Conservation (phyloP, 2,329 filamentous ascomycete species). For the Parastagonospora avenae region DNA sequence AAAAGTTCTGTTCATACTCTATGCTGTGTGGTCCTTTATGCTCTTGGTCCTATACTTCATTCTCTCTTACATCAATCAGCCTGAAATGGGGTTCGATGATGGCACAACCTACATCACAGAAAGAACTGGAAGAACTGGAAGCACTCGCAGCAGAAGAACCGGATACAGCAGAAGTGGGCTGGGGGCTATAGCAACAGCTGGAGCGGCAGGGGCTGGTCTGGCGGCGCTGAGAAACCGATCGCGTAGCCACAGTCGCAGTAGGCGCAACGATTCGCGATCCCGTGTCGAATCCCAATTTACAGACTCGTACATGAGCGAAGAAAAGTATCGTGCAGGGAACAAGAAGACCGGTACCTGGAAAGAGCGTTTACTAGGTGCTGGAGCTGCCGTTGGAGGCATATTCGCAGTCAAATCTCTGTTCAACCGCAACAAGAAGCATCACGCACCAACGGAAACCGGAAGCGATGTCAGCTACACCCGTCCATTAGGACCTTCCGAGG, state of each 20-base stretch:
- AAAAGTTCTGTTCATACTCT: constrained; percentile 82
- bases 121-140: constrained; percentile 52
- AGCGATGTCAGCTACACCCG: constrained; percentile 60
- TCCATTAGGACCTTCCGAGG: constrained; percentile 55
- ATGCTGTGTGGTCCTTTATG: constrained; percentile 75
- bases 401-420: constrained; percentile 62
- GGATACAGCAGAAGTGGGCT: constrained; percentile 38
- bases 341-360: constrained; percentile 49
- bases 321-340: constrained; percentile 48
- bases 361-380: constrained; percentile 52
- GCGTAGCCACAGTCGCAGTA: constrained; percentile 46
- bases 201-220: constrained; percentile 63
- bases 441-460: constrained; percentile 53
- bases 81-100: constrained; percentile 59
- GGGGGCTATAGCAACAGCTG: constrained; percentile 58
- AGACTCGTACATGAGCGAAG: constrained; percentile 46
- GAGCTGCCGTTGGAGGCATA: constrained; percentile 49
- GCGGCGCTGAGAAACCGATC: constrained; percentile 56
- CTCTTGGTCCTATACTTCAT: constrained; percentile 79
- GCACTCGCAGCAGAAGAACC: constrained; percentile 38
- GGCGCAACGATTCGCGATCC: constrained; percentile 35
- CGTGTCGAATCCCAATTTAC: constrained; percentile 33
- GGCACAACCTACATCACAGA: constrained; percentile 64
- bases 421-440: constrained; percentile 53
- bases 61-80: constrained; percentile 72